Conservation (phyloP, 441 rosid genomes). For the Rhodomyrtus psidioides region DNA sequence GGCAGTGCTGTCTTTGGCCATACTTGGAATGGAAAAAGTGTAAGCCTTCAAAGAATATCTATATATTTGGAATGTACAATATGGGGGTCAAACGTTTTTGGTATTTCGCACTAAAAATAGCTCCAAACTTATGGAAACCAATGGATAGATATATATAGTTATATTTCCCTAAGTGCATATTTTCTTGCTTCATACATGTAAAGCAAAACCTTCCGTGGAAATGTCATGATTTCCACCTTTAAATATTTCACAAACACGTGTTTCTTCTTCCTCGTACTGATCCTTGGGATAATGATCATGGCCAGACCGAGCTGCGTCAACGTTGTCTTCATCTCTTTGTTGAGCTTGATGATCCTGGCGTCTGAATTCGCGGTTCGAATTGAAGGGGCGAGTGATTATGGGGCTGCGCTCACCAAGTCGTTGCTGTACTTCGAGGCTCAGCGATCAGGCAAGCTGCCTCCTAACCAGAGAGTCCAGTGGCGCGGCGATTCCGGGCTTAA, state of each 20-base stretch:
- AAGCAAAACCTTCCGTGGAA: not conserved
- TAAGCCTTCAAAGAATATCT: too few relatives aligned
- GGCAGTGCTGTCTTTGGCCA: too few relatives aligned
- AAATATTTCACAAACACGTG: not conserved
- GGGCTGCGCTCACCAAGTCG: slow-evolving; percentile 31
- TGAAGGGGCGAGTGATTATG: slow-evolving; percentile 8
- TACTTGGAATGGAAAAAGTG: too few relatives aligned
- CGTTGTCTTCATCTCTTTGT: not conserved
- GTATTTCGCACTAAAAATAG: not conserved
- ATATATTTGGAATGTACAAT: too few relatives aligned
- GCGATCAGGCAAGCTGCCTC: slow-evolving; percentile 42
- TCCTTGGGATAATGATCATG: not conserved
- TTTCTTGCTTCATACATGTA: not conserved
- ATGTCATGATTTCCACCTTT: not conserved
- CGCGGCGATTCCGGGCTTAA: slow-evolving; percentile 37
- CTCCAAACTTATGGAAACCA: not conserved
- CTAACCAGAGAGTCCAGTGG: slow-evolving; percentile 33
- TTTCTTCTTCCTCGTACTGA: not conserved
- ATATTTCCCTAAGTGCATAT: not conserved
- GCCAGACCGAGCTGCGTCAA: not conserved
- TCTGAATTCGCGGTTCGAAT: not conserved
- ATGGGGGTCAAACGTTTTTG: not conserved
- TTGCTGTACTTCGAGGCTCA: slow-evolving; percentile 48
- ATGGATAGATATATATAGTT: not conserved
- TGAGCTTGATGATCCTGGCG: not conserved